Evolutionary conservation across 257 asterid species (phyloP), one percentile per base, ranked within the genome.

Genomic region (Penstemon newberryi): DNA sequence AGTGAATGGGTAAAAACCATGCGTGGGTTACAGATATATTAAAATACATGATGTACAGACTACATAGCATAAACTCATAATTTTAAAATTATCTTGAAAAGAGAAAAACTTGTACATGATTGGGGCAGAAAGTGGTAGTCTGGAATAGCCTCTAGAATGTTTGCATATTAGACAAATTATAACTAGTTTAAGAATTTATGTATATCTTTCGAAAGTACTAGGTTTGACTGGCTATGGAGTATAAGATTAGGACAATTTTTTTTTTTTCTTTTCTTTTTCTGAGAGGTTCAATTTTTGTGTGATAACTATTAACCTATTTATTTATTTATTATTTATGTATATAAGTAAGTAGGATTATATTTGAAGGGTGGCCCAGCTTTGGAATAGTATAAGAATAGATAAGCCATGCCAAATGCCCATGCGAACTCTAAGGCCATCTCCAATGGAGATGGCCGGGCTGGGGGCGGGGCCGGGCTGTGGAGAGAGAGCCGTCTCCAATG

Each of bases 1-100:
- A 73, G 78, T 63, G 56, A 69, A 58, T 51, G 36, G 41, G 41
- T 62, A 46, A 75, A 66, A 65, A 52, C 75, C 81, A 76, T 72
- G 84, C 84, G 75, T 79, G 79, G 53, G 4, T 61, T 61, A 15
- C 15, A 53, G 56, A 50, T 71, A 25, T 58, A 62, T 47, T 37
- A 41, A 38, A 5, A 43, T 56, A 56, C 4, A 11, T 19, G 38
- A 5, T 7, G 18, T 74, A 53, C 13, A 18, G 69, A 47, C 49
- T 53, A 19, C 51, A 25, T 62, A 64, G 39, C 73, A 25, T 67
- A 37, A 67, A 36, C 38, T 60, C 51, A 64, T 36, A 69, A 54
- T 59, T 41, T 56, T 71, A 60, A 66, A 66, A 8, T 56, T 47
- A 36, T 60, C 4, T 40, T 37, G 53, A 44, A 53, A 52, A 13